These are phyloP conservation scores for Cladophialophora carrionii DNA, from an alignment of 2,329 filamentous ascomycete species.

Conservation along the genomic window DNA sequence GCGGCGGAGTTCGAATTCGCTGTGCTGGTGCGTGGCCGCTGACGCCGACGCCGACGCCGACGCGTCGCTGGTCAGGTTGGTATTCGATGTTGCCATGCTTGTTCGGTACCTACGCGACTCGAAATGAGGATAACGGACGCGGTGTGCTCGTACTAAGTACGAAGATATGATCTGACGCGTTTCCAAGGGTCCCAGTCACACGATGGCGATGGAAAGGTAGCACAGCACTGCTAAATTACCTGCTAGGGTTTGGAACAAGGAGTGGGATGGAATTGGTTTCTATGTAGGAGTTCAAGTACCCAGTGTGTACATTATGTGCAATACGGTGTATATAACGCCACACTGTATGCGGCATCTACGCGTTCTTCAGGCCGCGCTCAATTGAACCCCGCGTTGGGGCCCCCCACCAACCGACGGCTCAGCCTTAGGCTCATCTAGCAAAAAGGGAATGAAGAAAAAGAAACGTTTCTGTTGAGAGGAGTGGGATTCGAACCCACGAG, in stretches of 20 bases:
- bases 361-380: neutral
- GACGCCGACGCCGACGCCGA: neutral
- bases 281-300: neutral
- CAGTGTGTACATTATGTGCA: too few species aligned
- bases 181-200: neutral
- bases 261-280: neutral
- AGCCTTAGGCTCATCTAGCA: neutral
- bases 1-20: slow-evolving; percentile 41
- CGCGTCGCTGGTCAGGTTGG: slow-evolving; percentile 35
- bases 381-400: neutral
- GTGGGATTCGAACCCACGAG: slow-evolving; percentile 39
- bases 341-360: too few species aligned
- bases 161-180: neutral
- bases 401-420: neutral
- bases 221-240: neutral
- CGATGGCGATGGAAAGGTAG: neutral
- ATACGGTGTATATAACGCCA: too few species aligned
- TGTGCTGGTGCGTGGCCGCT: slow-evolving; percentile 12
- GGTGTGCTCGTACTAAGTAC: neutral
- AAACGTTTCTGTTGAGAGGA: slow-evolving; percentile 26
- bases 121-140: neutral
- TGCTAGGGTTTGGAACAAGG: neutral
- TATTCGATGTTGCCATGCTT: slow-evolving; percentile 11
- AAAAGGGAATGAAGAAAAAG: slow-evolving; percentile 4
- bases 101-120: neutral